Percentiles rank a stretch among this genome's conserved stretches.
phyloP scores from a whole-genome alignment of 1,284 basidiomycete species.

The Anthracocystis panici-leucophaei region DNA sequence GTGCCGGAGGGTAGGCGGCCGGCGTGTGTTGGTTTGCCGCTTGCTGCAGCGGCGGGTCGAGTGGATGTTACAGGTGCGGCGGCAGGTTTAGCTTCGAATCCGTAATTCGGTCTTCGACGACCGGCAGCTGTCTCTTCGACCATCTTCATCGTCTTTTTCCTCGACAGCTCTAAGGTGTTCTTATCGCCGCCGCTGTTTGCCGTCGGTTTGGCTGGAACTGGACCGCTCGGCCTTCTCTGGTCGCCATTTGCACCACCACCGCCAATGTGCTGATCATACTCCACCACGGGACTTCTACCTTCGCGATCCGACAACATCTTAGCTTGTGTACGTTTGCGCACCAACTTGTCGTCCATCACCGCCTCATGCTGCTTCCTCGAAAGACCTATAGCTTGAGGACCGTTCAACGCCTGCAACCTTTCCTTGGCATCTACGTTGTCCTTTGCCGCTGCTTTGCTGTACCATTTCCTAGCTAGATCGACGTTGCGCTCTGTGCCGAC shows the following conservation, averaged over 20 bases:
- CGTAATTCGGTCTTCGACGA: conserved; percentile 28
- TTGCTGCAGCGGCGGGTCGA: not conserved
- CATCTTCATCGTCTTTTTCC: conserved; percentile 62
- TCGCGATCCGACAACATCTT: conserved; percentile 53
- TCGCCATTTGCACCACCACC: not conserved
- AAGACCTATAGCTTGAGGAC: conserved; percentile 71
- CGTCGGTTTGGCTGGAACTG: conserved; percentile 7
- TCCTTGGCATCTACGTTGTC: conserved; percentile 84
- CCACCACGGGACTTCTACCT: conserved; percentile 44
- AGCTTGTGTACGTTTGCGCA: conserved; percentile 85
- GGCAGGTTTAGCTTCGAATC: conserved; percentile 9
- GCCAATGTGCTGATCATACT: conserved; percentile 37
- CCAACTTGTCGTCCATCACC: conserved; percentile 82
- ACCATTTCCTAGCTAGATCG: conserved; percentile 79
- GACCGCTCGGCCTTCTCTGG: conserved; percentile 19
- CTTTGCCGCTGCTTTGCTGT: conserved; percentile 76
- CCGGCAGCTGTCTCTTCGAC: conserved; percentile 55
- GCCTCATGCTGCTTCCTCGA: conserved; percentile 83
- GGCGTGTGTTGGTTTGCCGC: not conserved
- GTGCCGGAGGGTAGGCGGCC: conserved; percentile 27
- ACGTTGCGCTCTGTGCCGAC: conserved; percentile 74
- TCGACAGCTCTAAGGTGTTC: conserved; percentile 34
- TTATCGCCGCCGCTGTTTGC: conserved; percentile 6
- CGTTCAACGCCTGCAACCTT: conserved; percentile 79
- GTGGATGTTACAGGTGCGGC: not conserved